Evolutionary conservation across 495 filamentous ascomycete species (phyloP).

Genomic region (Neurospora terricola): DNA sequence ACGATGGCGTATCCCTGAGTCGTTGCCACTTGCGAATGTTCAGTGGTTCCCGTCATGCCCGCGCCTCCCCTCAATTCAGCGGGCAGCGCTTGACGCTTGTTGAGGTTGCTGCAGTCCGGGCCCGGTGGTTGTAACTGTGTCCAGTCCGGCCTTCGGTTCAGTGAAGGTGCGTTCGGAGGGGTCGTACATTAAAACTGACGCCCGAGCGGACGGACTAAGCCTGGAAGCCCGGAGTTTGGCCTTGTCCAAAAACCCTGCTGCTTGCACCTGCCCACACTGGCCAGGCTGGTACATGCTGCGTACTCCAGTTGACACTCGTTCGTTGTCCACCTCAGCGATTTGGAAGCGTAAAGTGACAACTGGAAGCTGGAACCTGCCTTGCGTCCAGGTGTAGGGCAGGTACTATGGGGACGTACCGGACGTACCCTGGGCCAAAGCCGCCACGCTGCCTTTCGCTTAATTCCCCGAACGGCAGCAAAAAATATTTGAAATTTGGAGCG

Average conservation of each 20-base stretch:
- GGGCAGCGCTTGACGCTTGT: background rate
- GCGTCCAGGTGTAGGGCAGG: background rate
- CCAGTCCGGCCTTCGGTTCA: background rate
- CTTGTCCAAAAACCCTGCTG: background rate
- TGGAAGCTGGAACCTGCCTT: background rate
- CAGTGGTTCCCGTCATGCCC: background rate
- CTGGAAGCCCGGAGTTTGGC: background rate
- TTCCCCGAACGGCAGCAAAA: slow-evolving; percentile 31
- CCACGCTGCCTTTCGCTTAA: slow-evolving; percentile 28
- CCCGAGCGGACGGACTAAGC: background rate
- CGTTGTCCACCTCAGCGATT: background rate
- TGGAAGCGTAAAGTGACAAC: background rate
- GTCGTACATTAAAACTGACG: background rate
- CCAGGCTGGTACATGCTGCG: background rate
- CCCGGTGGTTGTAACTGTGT: background rate
- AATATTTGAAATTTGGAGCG: slow-evolving; percentile 39
- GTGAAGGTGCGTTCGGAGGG: background rate
- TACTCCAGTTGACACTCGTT: background rate
- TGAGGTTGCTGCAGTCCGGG: background rate
- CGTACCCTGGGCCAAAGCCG: slow-evolving; percentile 3
- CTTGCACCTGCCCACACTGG: background rate
- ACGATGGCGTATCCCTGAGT: background rate
- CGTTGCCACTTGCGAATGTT: background rate
- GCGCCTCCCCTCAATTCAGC: background rate
- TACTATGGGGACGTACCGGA: background rate